Evolutionary conservation across 805 yeast species (phyloP).

Genomic region (Candida silvicultrix): DNA sequence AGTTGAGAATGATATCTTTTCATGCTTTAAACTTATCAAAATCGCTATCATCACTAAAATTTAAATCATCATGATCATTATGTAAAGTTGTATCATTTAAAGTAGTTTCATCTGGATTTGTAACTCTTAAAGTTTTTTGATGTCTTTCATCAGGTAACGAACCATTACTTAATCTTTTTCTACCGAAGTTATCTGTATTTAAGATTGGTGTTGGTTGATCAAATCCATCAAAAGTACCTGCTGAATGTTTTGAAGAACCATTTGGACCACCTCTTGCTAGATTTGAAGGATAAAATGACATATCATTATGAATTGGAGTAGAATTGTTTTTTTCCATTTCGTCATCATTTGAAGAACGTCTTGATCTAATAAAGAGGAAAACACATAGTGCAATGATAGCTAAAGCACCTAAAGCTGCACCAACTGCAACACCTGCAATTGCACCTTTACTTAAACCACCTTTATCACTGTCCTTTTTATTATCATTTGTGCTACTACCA

Average conservation of each 20-base stretch:
- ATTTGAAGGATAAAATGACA: background rate
- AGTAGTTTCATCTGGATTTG: constrained; percentile 32
- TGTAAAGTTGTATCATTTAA: constrained; percentile 6
- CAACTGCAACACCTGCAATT: constrained; percentile 57
- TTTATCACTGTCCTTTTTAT: too few relatives aligned
- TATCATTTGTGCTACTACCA: background rate
- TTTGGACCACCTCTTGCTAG: background rate
- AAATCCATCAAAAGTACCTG: background rate
- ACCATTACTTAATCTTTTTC: constrained; percentile 47
- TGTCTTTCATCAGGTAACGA: constrained; percentile 46
- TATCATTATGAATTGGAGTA: constrained; percentile 4
- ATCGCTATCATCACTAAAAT: constrained; percentile 9
- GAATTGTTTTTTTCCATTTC: constrained; percentile 10
- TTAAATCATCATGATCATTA: constrained; percentile 4
- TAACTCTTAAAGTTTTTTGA: constrained; percentile 43
- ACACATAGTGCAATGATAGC: constrained; percentile 25
- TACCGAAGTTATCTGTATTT: constrained; percentile 29
- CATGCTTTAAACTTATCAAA: background rate
- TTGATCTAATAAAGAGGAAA: constrained; percentile 12
- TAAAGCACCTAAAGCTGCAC: constrained; percentile 40
- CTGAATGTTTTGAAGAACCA: background rate
- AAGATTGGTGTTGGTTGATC: constrained; percentile 11
- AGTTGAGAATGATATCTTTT: background rate
- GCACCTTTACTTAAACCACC: constrained; percentile 34
- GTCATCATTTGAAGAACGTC: constrained; percentile 10